Conservation (phyloP, 75 land plant genomes). For the Pinus albicaulis region DNA sequence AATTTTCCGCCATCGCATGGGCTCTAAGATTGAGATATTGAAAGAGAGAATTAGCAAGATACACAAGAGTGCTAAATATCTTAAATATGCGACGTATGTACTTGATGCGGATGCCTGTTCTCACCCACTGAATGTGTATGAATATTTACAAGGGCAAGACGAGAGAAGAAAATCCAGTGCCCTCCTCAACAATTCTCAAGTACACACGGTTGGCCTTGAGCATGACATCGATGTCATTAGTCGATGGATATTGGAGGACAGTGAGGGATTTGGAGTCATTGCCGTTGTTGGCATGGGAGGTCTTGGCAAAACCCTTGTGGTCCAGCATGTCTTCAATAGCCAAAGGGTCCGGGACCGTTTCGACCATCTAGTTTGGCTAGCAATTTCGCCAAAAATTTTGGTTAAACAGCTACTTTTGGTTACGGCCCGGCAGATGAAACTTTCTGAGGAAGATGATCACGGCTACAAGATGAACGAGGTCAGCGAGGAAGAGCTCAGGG, state of each 20-base stretch:
- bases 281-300: constrained; percentile 3
- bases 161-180: neutral
- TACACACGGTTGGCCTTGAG: neutral
- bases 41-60: neutral
- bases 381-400: neutral
- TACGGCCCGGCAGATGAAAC: neutral
- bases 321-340: neutral
- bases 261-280: neutral
- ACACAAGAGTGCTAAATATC: neutral
- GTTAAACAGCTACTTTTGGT: neutral
- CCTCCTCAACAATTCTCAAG: neutral
- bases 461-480: neutral
- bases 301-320: neutral
- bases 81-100: neutral
- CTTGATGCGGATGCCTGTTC: neutral
- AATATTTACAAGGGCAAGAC: neutral
- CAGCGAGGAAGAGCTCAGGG: neutral
- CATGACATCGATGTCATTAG: neutral
- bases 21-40: neutral
- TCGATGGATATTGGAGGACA: neutral
- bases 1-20: neutral
- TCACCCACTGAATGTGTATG: neutral
- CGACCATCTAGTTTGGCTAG: neutral
- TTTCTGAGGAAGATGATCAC: neutral
- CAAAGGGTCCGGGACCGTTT: neutral